Base-by-base conservation (phyloP, 495 filamentous ascomycete species). In the Bombardia bombarda region DNA sequence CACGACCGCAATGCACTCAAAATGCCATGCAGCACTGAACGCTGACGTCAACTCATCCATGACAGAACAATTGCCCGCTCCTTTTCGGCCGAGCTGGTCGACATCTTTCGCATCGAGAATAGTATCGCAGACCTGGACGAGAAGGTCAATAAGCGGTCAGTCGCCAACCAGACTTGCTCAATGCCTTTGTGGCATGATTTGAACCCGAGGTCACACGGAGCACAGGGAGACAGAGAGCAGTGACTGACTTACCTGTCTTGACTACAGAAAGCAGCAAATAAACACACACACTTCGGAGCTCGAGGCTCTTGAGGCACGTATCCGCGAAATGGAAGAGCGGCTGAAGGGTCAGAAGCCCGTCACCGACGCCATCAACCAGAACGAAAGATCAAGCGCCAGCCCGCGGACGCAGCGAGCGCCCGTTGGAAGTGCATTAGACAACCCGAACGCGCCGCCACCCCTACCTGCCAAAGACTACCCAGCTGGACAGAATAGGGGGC, bases 61-160 rank as follows among this genome's bases (percentile, higher is more conserved):
- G 17, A 32, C 66, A 95, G 90, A 45, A 90, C 86, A 42, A 80
- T 95, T 61, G 90, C 89, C 19, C 82, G 83, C 43, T 83, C 80
- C 43, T 96, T 97, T 70, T 87, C 87, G 23, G 69, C 81, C 19
- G 84, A 86, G 56, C 74, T 97, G 41, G 85, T 93, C 66, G 85
- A 88, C 61, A 82, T 89, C 47, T 97, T 97, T 62, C 75, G 81
- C 51, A 80, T 92, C 52, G 84, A 94, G 51, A 84, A 82, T 55
- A 79, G 79, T 50, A 66, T 95, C 46, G 79, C 84, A 52, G 75
- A 86, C 45, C 74, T 97, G 18, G 77, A 83, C 43, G 75, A 83
- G 53, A 78, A 80, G 42, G 78, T 94, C 32, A 80, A 93, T 58
- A 79, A 87, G 61, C 90, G 90, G 90, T 97, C 73, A 58, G 82